Evolutionary conservation across 495 filamentous ascomycete genomes (phyloP).

Genomic region (Aspergillus heteromorphus): DNA sequence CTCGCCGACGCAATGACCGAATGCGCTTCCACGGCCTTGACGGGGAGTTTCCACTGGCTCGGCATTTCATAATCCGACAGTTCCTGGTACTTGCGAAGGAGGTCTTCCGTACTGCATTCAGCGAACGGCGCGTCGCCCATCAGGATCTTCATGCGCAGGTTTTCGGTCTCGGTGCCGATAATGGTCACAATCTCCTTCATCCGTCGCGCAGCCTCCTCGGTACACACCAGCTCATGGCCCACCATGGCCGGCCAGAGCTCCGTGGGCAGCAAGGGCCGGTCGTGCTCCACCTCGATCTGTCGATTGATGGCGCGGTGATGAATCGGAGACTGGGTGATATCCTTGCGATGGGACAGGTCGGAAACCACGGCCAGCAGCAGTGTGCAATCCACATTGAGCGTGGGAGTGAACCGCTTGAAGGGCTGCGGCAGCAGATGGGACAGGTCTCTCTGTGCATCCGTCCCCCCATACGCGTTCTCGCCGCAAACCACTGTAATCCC

Average conservation of each 20-base stretch:
- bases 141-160: conserved; percentile 49
- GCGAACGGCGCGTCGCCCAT: conserved; percentile 32
- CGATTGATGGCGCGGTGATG: conserved; percentile 53
- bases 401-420: conserved; percentile 49
- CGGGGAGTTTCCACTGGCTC: conserved; percentile 43
- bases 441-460: conserved; percentile 24
- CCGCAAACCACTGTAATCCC: conserved; percentile 50
- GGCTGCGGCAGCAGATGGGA: conserved; percentile 47
- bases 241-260: conserved; percentile 61
- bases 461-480: conserved; percentile 15
- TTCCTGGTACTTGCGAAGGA: conserved; percentile 38
- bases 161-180: conserved; percentile 62
- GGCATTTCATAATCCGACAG: conserved; percentile 51
- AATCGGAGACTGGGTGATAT: conserved; percentile 29
- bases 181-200: conserved; percentile 64
- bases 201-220: conserved; percentile 53
- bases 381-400: conserved; percentile 70
- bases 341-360: conserved; percentile 59
- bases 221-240: conserved; percentile 52
- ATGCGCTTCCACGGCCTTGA: conserved; percentile 39
- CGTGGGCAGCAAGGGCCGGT: conserved; percentile 53
- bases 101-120: conserved; percentile 19
- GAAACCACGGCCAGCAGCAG: conserved; percentile 65
- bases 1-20: conserved; percentile 25
- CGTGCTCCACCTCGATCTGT: conserved; percentile 61